Conservation (phyloP, 306 rosid species). For the Elaeagnus macrophylla region DNA sequence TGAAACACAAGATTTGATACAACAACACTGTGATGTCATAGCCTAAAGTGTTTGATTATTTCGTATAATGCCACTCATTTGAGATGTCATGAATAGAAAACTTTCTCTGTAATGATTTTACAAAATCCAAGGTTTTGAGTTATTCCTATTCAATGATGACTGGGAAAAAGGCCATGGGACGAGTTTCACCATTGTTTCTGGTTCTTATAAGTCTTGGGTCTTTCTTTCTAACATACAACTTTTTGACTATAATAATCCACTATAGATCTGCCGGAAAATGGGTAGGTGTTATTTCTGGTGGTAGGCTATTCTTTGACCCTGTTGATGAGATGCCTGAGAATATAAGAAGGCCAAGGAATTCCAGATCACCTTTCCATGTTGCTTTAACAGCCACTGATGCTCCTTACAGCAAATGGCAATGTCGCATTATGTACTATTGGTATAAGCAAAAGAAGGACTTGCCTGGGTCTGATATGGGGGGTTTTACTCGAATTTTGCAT, state of each 20-base stretch:
- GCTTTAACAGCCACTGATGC: conserved; percentile 92
- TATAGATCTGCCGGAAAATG: conserved; percentile 40
- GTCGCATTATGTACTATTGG: conserved; percentile 95
- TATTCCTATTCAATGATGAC: conserved; percentile 23
- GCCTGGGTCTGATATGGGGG: conserved; percentile 93
- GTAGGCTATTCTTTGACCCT: conserved; percentile 43
- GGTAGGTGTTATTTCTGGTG: conserved; percentile 18
- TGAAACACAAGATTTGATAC: too few species aligned
- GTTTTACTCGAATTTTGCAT: conserved; percentile 87
- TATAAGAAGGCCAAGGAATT: conserved; percentile 37
- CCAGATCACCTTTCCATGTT: conserved; percentile 61
- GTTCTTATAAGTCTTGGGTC: conserved; percentile 61
- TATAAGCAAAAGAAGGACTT: conserved; percentile 50
- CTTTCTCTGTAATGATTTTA: conserved; percentile 13
- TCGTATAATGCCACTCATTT: too few species aligned
- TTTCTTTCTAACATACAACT: conserved; percentile 69
- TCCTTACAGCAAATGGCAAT: conserved; percentile 83
- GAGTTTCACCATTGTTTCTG: conserved; percentile 52
- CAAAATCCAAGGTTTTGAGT: neutral
- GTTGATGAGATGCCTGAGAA: conserved; percentile 63
- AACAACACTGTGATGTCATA: too few species aligned
- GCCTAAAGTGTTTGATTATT: too few species aligned
- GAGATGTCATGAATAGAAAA: conserved; percentile 19
- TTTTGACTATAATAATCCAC: conserved; percentile 52
- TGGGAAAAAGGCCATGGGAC: conserved; percentile 55